Conservation (phyloP, 352 stramenopile species). For the Globisporangium heterothallicum region DNA sequence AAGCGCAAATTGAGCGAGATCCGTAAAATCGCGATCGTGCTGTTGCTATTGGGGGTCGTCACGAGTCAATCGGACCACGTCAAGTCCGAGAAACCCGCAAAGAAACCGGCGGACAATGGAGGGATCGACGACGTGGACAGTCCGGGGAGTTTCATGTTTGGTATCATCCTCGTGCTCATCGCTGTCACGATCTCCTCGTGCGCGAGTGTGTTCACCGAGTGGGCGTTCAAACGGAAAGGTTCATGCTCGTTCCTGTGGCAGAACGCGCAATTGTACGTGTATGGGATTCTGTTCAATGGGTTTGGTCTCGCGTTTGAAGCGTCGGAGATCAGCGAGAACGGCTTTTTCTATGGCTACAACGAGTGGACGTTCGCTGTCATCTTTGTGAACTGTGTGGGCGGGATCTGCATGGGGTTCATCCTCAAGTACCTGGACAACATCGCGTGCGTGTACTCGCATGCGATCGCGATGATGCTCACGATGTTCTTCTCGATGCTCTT, state of each 20-base stretch:
- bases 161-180: constrained; percentile 62
- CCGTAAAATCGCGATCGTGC: constrained; percentile 64
- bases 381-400: constrained; percentile 64
- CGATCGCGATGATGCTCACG: constrained; percentile 86
- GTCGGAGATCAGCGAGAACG: constrained; percentile 31
- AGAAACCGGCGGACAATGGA: constrained; percentile 9
- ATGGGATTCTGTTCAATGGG: constrained; percentile 78
- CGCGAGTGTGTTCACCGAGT: constrained; percentile 82
- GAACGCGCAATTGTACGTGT: constrained; percentile 79
- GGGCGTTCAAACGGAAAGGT: constrained; percentile 77
- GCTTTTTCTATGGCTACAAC: constrained; percentile 82
- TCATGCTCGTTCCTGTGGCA: constrained; percentile 76
- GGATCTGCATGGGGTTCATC: constrained; percentile 75
- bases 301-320: constrained; percentile 50
- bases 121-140: constrained; percentile 15
- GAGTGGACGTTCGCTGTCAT: constrained; percentile 75
- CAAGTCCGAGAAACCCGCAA: constrained; percentile 25
- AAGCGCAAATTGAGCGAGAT: constrained; percentile 66
- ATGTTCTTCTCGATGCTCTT: constrained; percentile 86
- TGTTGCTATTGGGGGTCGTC: constrained; percentile 74
- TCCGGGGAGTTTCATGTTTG: constrained; percentile 30
- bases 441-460: constrained; percentile 80
- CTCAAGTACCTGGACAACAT: constrained; percentile 90
- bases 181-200: constrained; percentile 76
- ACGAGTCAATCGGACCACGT: constrained; percentile 76